Evolutionary conservation across 768 basidiomycete species (phyloP), one percentile per base, ranked within the genome.

Genomic region (Leccinum truebloodii): DNA sequence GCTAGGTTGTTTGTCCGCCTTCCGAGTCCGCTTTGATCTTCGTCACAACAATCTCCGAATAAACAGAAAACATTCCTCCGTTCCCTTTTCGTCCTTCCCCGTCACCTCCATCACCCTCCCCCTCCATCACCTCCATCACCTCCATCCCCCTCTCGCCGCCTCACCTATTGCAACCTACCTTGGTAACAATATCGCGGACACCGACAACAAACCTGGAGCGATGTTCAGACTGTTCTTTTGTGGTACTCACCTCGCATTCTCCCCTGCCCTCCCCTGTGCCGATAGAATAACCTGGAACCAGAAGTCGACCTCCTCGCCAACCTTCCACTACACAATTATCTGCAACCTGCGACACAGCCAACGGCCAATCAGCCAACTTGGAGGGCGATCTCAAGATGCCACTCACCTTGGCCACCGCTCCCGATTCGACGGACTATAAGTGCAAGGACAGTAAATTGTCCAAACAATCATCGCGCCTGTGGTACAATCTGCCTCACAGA

Each of bases 1-100:
- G 24, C 46, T 46, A 10, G 24, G n/a, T 63, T 63, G 57, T 54
- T 63, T 63, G 57, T 54, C 22, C 55, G 20, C n/a, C 14, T 18
- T 49, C 24, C 39, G 39, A 41, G 39, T 54, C 32, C 12, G 57
- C 61, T 60, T 67, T 64, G 61, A 63, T 44, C 54, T 39, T 67
- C n/a, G 51, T 50, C 44, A 10, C 12, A 41, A 60, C 46, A 30
- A 16, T 54, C 57, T 22, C 57, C 60, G 44, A 20, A 62, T 24
- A 68, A 70, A 63, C 48, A 59, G 35, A 58, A 67, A 54, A 34
- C 48, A 3, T 58, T 52, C 51, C 22, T 34, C 8, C 46, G 2
- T 10, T 26, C n/a, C 16, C 55, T 44, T 54, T 20, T 51, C 18
- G n/a, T 54, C 44, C 30, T 14, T 52, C 22, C 6, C 6, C 22